A percentile compares a stretch with the other conserved stretches of the same genome.
Conservation (phyloP, 441 rosid species). For the Arabidopsis lyrata region DNA sequence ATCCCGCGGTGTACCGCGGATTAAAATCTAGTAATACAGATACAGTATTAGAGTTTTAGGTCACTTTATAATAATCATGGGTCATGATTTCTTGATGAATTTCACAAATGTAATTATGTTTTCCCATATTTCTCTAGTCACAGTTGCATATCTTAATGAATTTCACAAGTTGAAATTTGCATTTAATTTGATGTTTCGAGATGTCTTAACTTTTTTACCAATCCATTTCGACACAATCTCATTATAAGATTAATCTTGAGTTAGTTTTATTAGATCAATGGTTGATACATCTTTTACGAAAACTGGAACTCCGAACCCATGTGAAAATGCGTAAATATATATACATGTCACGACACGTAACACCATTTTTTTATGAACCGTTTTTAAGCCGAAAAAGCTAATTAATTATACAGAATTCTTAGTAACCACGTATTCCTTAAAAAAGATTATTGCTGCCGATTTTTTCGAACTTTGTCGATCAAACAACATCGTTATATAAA, state of each 20-base stretch:
- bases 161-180: too few relatives aligned
- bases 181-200: too few relatives aligned
- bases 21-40: too few relatives aligned
- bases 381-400: neutral
- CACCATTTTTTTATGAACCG: neutral
- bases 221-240: neutral
- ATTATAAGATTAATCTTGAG: neutral
- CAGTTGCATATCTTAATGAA: neutral
- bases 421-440: conserved; percentile 1
- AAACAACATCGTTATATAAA: conserved; percentile 23
- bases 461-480: neutral
- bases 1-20: too few relatives aligned
- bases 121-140: neutral
- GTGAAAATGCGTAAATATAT: neutral
- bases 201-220: neutral
- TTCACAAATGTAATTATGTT: neutral
- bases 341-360: conserved; percentile 19
- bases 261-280: too few relatives aligned
- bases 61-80: neutral
- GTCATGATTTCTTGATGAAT: neutral
- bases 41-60: too few relatives aligned
- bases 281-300: neutral
- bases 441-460: neutral
- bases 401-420: neutral
- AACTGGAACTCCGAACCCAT: neutral